Base-by-base conservation (phyloP, 768 basidiomycete species). In the Mycena sanguinolenta region DNA sequence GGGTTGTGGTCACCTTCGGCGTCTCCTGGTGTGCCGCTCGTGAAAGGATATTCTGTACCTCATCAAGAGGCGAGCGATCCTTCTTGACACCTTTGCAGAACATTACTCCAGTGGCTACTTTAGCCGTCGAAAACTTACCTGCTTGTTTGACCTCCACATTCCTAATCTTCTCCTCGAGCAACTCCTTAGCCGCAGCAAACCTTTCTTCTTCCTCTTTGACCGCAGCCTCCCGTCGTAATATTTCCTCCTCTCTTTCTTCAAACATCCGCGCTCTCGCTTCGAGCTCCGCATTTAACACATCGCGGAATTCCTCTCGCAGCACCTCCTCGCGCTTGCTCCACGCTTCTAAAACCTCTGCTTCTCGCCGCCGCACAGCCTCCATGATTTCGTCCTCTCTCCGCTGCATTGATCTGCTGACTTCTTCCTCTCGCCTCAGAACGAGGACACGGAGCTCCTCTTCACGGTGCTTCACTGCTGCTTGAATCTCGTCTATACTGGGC, bases 291-390 rank as follows among this genome's bases (percentile, higher is more conserved):
- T 36, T 55, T 62, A 73, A 64, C 25, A 68, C 38, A 14, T 53
- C 72, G 58, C 69, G 68, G 65, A 73, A 70, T 46, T 73, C 72
- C 42, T 67, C 69, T 25, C 72, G 62, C 4, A 94, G 90, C 75
- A 93, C 92, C 59, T 89, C 89, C 77, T 94, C 92, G 36, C 92
- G 86, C 75, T 89, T 87, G 76, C 86, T 83, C 25, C 94, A 88
- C 42, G 91, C 83, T 23, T 85, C 80, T 2, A 92, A 86, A 39
- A 95, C 81, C 74, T 93, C 93, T 49, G 90, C 90, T 73, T 94
- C 93, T 3, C 93, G 86, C 60, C 83, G 83, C 21, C 82, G 78
- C 13, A 94, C 84, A 0, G 91, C 92, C 23, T 87, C 87, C 23
- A 88, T 88, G 67, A 89, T 82, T 49, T 73, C 72, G 38, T 73